phyloP scores from a whole-genome alignment of 257 asterid species.

The Lantana camara region DNA sequence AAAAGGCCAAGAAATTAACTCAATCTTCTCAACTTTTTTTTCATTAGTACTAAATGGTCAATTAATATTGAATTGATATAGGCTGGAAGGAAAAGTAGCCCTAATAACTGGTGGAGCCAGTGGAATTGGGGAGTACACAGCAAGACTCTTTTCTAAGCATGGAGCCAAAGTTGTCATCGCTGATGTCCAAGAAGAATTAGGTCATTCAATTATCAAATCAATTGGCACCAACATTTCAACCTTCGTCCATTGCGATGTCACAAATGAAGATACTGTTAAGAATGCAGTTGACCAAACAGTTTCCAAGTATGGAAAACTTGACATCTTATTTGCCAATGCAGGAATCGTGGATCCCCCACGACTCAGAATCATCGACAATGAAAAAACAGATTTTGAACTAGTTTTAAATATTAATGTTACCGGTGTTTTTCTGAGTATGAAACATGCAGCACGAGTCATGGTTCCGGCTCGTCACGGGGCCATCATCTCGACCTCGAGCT shows the following conservation, averaged over 20 bases:
- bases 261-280: constrained; percentile 38
- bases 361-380: constrained; percentile 32
- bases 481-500: not conserved
- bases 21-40: too few species aligned
- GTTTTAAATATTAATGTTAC: constrained; percentile 40
- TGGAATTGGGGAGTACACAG: constrained; percentile 47
- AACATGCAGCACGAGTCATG: constrained; percentile 63
- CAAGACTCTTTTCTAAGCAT: constrained; percentile 37
- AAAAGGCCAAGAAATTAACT: too few species aligned
- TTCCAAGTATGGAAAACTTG: constrained; percentile 38
- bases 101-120: constrained; percentile 53
- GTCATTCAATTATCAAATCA: constrained; percentile 23
- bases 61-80: constrained; percentile 3
- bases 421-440: constrained; percentile 58
- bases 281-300: constrained; percentile 34
- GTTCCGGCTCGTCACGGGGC: constrained; percentile 20
- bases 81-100: constrained; percentile 57
- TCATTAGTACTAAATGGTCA: too few species aligned
- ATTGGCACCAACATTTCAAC: constrained; percentile 32
- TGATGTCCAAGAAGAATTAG: constrained; percentile 45
- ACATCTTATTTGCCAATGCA: constrained; percentile 48
- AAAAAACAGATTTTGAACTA: constrained; percentile 32
- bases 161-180: constrained; percentile 53
- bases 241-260: constrained; percentile 45
- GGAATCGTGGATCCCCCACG: constrained; percentile 29